phyloP scores from a whole-genome alignment of 129 eudicot genomes.

The Daucus carota region DNA sequence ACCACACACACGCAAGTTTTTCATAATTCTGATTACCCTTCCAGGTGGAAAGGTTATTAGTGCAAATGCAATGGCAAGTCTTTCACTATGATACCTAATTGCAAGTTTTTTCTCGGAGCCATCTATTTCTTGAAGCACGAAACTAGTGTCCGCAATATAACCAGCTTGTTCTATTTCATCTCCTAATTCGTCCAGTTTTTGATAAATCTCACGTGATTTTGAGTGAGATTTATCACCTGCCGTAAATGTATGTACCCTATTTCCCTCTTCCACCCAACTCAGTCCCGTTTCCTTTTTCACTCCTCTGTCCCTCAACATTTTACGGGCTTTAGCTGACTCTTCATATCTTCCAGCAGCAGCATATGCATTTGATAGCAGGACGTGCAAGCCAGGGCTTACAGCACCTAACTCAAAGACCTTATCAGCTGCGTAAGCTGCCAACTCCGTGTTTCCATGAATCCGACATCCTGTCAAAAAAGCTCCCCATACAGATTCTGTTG shows the following conservation, averaged over 20 bases:
- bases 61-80: conserved; percentile 79
- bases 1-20: conserved; percentile 82
- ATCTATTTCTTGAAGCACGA: conserved; percentile 65
- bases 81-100: conserved; percentile 77
- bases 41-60: conserved; percentile 57
- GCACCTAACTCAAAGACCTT: conserved; percentile 62
- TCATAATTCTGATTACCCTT: conserved; percentile 77
- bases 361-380: conserved; percentile 62
- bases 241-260: conserved; percentile 60
- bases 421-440: conserved; percentile 87
- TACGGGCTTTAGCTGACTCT: conserved; percentile 77
- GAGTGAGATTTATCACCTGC: conserved; percentile 65
- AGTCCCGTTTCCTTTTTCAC: conserved; percentile 89
- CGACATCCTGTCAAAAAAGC: conserved; percentile 86
- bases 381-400: conserved; percentile 58
- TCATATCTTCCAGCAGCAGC: conserved; percentile 78
- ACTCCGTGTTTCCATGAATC: conserved; percentile 53
- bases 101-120: conserved; percentile 52
- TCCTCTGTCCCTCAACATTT: conserved; percentile 71
- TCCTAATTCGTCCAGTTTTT: conserved; percentile 58
- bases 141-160: conserved; percentile 81
- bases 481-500: conserved; percentile 88
- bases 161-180: conserved; percentile 66
- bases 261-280: conserved; percentile 97
- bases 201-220: conserved; percentile 42